Evolutionary conservation across 805 yeast species (phyloP).

Genomic region (Myxozyma kluyveri): DNA sequence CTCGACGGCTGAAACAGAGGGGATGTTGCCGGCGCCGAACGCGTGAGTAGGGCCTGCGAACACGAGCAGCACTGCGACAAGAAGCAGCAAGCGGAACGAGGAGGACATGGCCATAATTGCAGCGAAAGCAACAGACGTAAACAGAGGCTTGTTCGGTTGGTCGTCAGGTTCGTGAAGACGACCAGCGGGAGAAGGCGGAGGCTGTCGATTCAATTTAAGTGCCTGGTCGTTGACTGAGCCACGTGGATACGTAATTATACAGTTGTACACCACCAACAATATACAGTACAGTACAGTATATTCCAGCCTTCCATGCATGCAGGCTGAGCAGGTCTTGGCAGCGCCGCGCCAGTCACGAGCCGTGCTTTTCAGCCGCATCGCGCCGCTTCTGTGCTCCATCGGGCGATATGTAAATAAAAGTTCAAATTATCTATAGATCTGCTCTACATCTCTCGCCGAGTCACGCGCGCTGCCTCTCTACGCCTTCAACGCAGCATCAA

Average conservation of each 20-base stretch:
- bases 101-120: neutral
- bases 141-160: neutral
- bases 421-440: too few relatives aligned
- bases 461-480: slow-evolving; percentile 2
- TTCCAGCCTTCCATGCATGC: too few relatives aligned
- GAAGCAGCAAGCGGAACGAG: neutral
- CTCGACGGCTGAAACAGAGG: slow-evolving; percentile 30
- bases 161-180: too few relatives aligned
- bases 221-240: too few relatives aligned
- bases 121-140: neutral
- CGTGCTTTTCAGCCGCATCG: neutral
- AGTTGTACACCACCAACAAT: too few relatives aligned
- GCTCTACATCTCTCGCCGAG: too few relatives aligned
- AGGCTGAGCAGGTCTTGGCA: too few relatives aligned
- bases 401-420: neutral
- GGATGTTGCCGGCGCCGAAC: slow-evolving; percentile 34
- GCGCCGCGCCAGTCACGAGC: neutral
- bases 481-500: slow-evolving; percentile 24
- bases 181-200: too few relatives aligned
- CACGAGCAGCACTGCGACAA: neutral
- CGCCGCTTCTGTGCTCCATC: neutral
- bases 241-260: too few relatives aligned
- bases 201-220: too few relatives aligned
- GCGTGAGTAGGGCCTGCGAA: slow-evolving; percentile 16
- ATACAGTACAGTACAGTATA: too few relatives aligned